Base-by-base conservation (phyloP, 2,329 filamentous ascomycete genomes). In the Ceratocystiopsis brevicomis region DNA sequence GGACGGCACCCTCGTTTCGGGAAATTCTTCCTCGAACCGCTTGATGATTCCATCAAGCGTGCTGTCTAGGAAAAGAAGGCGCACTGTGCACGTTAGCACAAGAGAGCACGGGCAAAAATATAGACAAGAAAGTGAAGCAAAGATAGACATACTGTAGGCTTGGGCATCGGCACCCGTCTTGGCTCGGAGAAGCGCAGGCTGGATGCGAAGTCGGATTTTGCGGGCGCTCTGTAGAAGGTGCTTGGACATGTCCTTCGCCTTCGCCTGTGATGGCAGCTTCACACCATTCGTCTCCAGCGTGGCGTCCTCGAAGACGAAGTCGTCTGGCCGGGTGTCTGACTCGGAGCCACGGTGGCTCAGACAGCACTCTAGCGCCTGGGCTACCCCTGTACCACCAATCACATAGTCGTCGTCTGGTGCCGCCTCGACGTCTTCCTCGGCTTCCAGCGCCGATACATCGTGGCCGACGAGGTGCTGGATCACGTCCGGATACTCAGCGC, bases 11-110 rank as follows among this genome's bases (percentile, higher is more conserved):
- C 84, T 76, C 1, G 83, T 92, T 56, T 96, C 88, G 0, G 90
- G 90, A 53, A 86, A 96, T 59, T 96, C 88, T 56, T 93, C 82
- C 58, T 96, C 90, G 56, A 96, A 98, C 25, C 90, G 81, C 56
- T 84, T 78, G 54, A 96, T 96, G 63, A 96, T 95, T 51, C 81
- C 79, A 53, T 86, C 72, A 11, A 98, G 68, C 0, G 90, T 96
- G 47, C 81, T 69, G 53, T 95, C 86, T 30, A 98, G 72, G 70
- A 94, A 94, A 38, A 80, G 67, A 17, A 96, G 71, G 40, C 81
- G 80, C 34, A 76, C 78, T 82, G 47, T 1, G 21, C n/a, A 39
- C 14, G 30, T 32, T 38, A 17, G 44, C 5, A 42, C 32, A 44
- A 25, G 17, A 37, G 15, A 13, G 25, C 12, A 18, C 14, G 5